Conservation (phyloP, 2,329 filamentous ascomycete species). For the Chrysosporium keratinophilum region DNA sequence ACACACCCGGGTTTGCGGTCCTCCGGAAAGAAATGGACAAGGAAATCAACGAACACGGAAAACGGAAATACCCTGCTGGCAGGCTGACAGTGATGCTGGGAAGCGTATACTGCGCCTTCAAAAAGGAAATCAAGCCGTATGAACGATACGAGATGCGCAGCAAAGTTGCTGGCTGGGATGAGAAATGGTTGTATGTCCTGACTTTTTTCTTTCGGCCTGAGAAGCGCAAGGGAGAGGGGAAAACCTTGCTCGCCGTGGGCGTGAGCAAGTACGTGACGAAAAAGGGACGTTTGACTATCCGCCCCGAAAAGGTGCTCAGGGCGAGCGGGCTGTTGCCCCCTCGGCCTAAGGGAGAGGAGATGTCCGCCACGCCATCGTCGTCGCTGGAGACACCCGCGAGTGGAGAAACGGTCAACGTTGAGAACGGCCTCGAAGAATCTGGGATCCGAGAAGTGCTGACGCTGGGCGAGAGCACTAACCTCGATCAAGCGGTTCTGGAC, state of each 20-base stretch:
- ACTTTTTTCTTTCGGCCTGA: conserved; percentile 57
- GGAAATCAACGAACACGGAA: conserved; percentile 39
- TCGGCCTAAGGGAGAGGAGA: conserved; percentile 49
- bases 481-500: conserved; percentile 23
- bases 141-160: conserved; percentile 64
- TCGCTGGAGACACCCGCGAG: conserved; percentile 15
- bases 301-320: conserved; percentile 64
- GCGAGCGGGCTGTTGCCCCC: conserved; percentile 64
- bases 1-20: conserved; percentile 47
- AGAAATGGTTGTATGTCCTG: conserved; percentile 70
- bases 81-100: conserved; percentile 57
- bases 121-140: conserved; percentile 60
- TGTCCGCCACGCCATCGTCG: conserved; percentile 24
- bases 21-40: conserved; percentile 45
- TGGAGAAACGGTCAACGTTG: conserved; percentile 26
- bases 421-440: conserved; percentile 27
- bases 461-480: conserved; percentile 24
- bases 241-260: conserved; percentile 59
- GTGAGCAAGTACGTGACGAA: conserved; percentile 77
- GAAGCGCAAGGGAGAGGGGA: conserved; percentile 42
- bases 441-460: conserved; percentile 30
- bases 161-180: conserved; percentile 61
- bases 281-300: conserved; percentile 69
- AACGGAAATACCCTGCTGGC: conserved; percentile 33
- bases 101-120: conserved; percentile 63